Percentiles rank a stretch among this genome's conserved stretches.
Evolutionary conservation across 805 yeast genomes (phyloP).

Genomic region (Lipomyces sp.): DNA sequence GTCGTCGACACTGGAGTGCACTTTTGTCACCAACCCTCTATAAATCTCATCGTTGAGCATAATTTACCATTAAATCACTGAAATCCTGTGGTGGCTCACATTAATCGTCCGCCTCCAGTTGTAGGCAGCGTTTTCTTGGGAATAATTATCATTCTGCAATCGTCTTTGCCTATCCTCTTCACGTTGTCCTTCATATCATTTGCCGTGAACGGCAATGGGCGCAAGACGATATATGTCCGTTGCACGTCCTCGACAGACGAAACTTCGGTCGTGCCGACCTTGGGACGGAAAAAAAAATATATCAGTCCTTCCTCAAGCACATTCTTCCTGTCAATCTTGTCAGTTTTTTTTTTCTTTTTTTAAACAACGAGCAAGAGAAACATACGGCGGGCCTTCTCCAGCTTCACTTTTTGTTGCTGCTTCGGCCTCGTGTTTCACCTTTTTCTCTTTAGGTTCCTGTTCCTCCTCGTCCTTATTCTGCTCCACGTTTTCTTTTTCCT

Average conservation of each 20-base stretch:
- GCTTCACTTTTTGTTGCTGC: not conserved
- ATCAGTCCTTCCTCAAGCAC: slow-evolving; percentile 14
- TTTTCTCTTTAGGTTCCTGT: not conserved
- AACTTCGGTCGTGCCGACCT: slow-evolving; percentile 9
- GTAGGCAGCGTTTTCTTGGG: slow-evolving; percentile 14
- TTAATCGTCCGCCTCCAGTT: slow-evolving; percentile 8
- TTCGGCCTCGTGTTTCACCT: not conserved
- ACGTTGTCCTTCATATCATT: slow-evolving; percentile 4
- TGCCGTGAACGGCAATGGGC: slow-evolving; percentile 10
- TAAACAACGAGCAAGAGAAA: not conserved
- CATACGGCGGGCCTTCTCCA: not conserved
- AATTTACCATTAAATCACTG: no score
- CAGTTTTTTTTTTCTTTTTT: not conserved
- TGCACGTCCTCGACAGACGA: slow-evolving; percentile 11
- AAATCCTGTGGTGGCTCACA: not conserved
- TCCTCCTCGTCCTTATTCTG: not conserved
- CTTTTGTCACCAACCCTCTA: slow-evolving; percentile 10
- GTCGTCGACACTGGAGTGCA: not conserved
- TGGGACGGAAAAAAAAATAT: slow-evolving; percentile 17
- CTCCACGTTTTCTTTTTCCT: slow-evolving; percentile 2
- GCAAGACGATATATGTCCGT: slow-evolving; percentile 16
- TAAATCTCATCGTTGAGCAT: not conserved
- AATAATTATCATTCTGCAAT: slow-evolving; percentile 13
- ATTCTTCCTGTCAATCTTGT: not conserved
- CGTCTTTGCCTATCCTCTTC: not conserved